Percentiles rank a stretch among this genome's conserved stretches.
Evolutionary conservation across 129 eudicot genomes (phyloP).

Genomic region (Chrysanthemum lavandulifolium): DNA sequence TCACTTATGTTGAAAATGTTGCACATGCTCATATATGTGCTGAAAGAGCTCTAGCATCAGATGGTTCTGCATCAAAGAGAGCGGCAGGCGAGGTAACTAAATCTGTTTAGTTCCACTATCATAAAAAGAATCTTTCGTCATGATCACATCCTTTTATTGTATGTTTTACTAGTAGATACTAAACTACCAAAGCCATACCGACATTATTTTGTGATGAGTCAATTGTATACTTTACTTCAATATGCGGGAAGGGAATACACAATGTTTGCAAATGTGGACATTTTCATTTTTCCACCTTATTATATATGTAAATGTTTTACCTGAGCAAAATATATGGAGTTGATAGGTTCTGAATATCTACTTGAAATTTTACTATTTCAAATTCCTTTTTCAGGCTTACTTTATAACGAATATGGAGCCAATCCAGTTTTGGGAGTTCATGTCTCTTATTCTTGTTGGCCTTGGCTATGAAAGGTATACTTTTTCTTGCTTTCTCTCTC

Average conservation of each 20-base stretch:
- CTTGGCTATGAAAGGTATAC: slow-evolving; percentile 95
- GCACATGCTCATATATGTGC: slow-evolving; percentile 99
- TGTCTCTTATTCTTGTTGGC: slow-evolving; percentile 81
- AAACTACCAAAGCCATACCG: slow-evolving; percentile 5
- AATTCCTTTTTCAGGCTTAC: slow-evolving; percentile 67
- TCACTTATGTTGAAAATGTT: slow-evolving; percentile 94
- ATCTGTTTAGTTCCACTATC: background rate
- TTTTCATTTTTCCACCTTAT: background rate
- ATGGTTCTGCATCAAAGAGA: slow-evolving; percentile 66
- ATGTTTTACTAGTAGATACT: background rate
- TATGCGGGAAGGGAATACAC: background rate
- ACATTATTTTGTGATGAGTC: slow-evolving; percentile 1
- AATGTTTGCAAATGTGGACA: too few species aligned
- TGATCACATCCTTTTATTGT: background rate
- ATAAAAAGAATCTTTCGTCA: background rate
- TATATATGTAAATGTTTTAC: slow-evolving; percentile 17
- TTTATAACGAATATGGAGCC: slow-evolving; percentile 97
- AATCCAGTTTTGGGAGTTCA: slow-evolving; percentile 91
- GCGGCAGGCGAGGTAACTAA: slow-evolving; percentile 84
- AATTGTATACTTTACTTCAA: background rate
- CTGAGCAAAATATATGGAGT: background rate
- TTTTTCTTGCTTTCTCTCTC: slow-evolving; percentile 15
- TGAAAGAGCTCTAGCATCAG: slow-evolving; percentile 96
- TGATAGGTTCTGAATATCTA: slow-evolving; percentile 1
- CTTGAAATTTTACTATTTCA: background rate